Percentiles rank a stretch among this genome's conserved stretches.
phyloP scores from a whole-genome alignment of 805 yeast species.

The Wickerhamiella parazyma region DNA sequence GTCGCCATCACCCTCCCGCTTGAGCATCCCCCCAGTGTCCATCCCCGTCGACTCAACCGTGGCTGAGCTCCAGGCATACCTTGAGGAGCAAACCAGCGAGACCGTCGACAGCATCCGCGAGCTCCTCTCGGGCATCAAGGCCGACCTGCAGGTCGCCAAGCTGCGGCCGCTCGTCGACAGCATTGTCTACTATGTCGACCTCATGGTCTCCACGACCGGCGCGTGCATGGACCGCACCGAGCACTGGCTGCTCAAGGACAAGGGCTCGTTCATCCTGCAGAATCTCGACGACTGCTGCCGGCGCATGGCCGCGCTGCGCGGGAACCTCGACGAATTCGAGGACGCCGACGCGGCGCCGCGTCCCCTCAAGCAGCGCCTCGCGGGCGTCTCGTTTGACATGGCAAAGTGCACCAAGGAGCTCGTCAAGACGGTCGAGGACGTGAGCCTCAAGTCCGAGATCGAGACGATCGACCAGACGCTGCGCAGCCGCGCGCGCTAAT shows the following conservation, averaged over 20 bases:
- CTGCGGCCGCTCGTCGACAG: slow-evolving; percentile 59
- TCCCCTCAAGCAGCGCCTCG: slow-evolving; percentile 72
- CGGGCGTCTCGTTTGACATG: slow-evolving; percentile 91
- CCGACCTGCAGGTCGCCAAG: slow-evolving; percentile 57
- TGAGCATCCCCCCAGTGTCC: not conserved
- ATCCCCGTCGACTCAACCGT: slow-evolving; percentile 65
- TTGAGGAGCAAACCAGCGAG: slow-evolving; percentile 87
- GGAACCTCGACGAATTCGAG: slow-evolving; percentile 25
- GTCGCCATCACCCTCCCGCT: not conserved
- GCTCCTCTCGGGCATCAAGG: slow-evolving; percentile 37
- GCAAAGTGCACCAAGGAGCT: slow-evolving; percentile 93
- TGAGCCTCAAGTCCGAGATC: slow-evolving; percentile 75
- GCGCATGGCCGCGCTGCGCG: slow-evolving; percentile 65
- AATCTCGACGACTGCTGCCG: slow-evolving; percentile 73
- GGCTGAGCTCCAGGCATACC: slow-evolving; percentile 64
- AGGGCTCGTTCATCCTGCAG: slow-evolving; percentile 82
- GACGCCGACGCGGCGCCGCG: slow-evolving; percentile 48
- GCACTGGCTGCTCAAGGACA: slow-evolving; percentile 71
- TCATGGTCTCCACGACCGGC: slow-evolving; percentile 82
- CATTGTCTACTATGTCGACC: slow-evolving; percentile 64
- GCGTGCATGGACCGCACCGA: slow-evolving; percentile 80
- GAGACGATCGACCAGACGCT: slow-evolving; percentile 47
- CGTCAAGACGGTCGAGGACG: slow-evolving; percentile 92
- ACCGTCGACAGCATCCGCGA: slow-evolving; percentile 84
- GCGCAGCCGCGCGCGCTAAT: not conserved